phyloP scores from a whole-genome alignment of 495 filamentous ascomycete genomes.

The Chaetomium tenue region DNA sequence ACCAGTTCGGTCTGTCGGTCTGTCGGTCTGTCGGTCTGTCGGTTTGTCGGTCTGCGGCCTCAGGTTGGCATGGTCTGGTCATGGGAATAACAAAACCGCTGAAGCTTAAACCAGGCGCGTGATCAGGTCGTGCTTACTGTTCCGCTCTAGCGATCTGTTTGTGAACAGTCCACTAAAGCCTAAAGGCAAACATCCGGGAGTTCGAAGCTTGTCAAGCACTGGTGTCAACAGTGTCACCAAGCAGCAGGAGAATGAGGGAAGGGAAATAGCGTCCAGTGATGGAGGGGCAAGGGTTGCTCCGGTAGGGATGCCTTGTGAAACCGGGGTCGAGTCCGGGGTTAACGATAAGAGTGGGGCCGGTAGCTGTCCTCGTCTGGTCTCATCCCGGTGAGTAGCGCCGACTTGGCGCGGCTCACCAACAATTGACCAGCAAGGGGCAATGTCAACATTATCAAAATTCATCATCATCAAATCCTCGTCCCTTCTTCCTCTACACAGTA shows the following conservation, averaged over 20 bases:
- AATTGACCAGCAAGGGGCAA: not conserved
- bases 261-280: not conserved
- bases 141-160: not conserved
- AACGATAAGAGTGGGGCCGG: not conserved
- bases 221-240: not conserved
- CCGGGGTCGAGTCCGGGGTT: not conserved
- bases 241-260: not conserved
- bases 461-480: too few species aligned
- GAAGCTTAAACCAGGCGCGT: not conserved
- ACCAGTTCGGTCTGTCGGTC: not conserved
- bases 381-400: not conserved
- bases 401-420: not conserved
- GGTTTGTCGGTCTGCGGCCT: slow-evolving; percentile 2
- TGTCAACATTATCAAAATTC: not conserved
- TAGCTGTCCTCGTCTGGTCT: not conserved
- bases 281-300: slow-evolving; percentile 1
- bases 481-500: too few species aligned
- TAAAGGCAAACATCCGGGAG: not conserved
- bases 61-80: not conserved
- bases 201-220: not conserved
- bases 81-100: not conserved
- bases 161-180: too few species aligned
- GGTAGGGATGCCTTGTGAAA: slow-evolving; percentile 1
- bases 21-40: slow-evolving; percentile 3
- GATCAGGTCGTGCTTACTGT: not conserved